Evolutionary conservation across 2,329 filamentous ascomycete species (phyloP), one percentile per base, ranked within the genome.

Genomic region (Sporothrix sp.): DNA sequence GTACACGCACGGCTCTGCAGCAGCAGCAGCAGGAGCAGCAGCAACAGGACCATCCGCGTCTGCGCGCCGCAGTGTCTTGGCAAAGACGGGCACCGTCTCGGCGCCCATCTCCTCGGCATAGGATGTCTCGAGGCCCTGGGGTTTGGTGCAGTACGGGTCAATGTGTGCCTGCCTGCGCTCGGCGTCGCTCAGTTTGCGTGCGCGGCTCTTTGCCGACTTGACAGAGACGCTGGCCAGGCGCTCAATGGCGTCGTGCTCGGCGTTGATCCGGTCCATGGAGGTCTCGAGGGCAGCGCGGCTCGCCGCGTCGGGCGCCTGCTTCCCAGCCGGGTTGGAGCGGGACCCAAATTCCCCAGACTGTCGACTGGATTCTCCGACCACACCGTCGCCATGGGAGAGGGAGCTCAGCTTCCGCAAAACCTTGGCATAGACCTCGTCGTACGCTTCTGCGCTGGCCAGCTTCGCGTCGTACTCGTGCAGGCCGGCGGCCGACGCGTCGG

Each of bases 51-150:
- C 2, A 38, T 28, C 2, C 30, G 21, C 35, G 33, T 47, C 38
- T 50, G 39, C 0, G n/a, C n/a, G n/a, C n/a, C n/a, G n/a, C n/a
- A n/a, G n/a, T n/a, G 59, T 60, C 54, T 66, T 71, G 14, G 64
- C 63, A 50, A 64, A 65, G 0, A 65, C 57, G 10, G 70, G 66
- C 59, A 61, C 56, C 1, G 66, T 63, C 7, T 56, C 57, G 7
- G 63, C 66, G 13, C 63, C 64, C 47, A 63, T 65, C 55, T 77
- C 75, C 52, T 71, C 65, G 4, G 61, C 59, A 56, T 71, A 76
- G 35, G 69, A 71, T 7, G 67, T 71, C 55, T 78, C 69, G 30
- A 76, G 61, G 4, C 73, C 73, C 56, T 74, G 69, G 0, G 72
- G 69, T 30, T 66, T 61, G 28, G 64, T 70, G 13, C 71, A 73